Base-by-base conservation (phyloP, 257 asterid genomes). In the Fraxinus cuspidata region DNA sequence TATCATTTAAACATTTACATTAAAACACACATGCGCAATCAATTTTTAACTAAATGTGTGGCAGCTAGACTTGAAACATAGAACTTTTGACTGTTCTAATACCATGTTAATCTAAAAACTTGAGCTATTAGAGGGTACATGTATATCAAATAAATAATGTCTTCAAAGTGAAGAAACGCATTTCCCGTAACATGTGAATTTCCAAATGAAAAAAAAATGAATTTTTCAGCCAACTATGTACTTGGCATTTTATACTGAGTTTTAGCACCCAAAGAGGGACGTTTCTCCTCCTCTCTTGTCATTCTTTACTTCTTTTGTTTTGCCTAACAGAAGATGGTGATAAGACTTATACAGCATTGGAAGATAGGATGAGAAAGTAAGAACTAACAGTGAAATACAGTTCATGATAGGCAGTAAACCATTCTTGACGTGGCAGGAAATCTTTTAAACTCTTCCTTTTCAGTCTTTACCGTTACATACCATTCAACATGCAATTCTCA, bases 331-430 rank as follows among this genome's bases (percentile, higher is more conserved):
- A 78, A 42, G 31, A 80, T 60, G 31, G 67, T 44, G 66, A 73
- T 80, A 51, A 76, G 19, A 56, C 19, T 67, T 21, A 44, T 77
- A 44, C 3, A 7, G 56, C 13, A 38, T 38, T 3, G 58, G 42
- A 23, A 8, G 44, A 58, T 56, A 38, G 64, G 53, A 31, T 37
- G 34, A 25, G 12, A 23, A 42, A 29, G 15, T n/a, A 9, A 35
- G 70, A 58, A 44, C 64, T 35, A 56, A 15, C 2, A 63, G 21
- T 3, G 2, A 5, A 78, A 9, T 1, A 49, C 29, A 1, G 74
- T 65, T 71, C 23, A 42, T 71, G 68, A 78, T 77, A 71, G n/a
- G 34, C 53, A 75, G 78, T 71, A 78, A 11, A 7, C 29, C 34
- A 65, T 78, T 71, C 44, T 21, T 70, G 18, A 35, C 64, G 10